A percentile compares a stretch with the other conserved stretches of the same genome.
Conservation (phyloP, 148 eudicot species). For the Rhododendron henanense region DNA sequence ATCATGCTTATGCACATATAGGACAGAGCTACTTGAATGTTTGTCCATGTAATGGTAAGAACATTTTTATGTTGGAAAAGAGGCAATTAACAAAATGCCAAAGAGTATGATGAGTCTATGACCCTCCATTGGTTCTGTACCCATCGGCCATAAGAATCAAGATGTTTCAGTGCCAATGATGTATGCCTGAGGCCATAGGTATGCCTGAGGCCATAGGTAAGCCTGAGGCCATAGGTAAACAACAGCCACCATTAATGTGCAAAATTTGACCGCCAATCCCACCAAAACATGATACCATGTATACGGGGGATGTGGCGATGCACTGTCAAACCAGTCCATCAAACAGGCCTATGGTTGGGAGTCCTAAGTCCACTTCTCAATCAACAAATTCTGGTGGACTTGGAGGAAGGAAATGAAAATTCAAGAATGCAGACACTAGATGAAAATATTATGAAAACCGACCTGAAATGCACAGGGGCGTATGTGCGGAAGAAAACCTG, state of each 20-base stretch:
- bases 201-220: neutral
- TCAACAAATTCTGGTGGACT: neutral
- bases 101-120: neutral
- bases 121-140: neutral
- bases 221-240: neutral
- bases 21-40: neutral
- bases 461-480: constrained; percentile 99
- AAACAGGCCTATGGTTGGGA: neutral
- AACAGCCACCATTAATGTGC: neutral
- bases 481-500: constrained; percentile 83
- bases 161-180: neutral
- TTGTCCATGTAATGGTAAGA: neutral
- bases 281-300: neutral
- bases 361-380: neutral
- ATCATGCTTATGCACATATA: neutral
- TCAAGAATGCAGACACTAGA: neutral
- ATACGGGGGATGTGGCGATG: neutral
- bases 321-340: neutral
- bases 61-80: neutral
- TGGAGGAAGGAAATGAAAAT: neutral
- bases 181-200: neutral
- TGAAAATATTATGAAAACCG: neutral
- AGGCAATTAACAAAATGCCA: neutral
- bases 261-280: neutral
- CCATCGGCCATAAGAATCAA: neutral